These are phyloP conservation scores for Zangia roseola DNA, from an alignment of 768 basidiomycete genomes.

Conservation along the genomic window DNA sequence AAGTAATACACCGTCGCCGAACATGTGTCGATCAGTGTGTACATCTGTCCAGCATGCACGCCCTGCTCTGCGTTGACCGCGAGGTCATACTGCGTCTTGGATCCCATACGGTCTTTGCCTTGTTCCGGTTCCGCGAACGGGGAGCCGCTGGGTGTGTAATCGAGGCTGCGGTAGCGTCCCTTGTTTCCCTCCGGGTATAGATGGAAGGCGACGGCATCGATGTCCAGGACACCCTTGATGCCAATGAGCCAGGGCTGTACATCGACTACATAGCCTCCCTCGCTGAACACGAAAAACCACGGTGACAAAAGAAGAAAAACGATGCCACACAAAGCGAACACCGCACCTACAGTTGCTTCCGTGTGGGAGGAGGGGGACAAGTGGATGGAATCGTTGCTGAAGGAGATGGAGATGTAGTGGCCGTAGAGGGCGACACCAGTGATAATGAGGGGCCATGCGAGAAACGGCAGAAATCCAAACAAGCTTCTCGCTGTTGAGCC, in stretches of 20 bases:
- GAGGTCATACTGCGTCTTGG: background rate
- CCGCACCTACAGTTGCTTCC: no score
- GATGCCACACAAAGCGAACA: background rate
- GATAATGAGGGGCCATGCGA: slow-evolving; percentile 7
- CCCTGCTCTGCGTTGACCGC: slow-evolving; percentile 2
- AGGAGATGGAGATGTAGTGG: no score
- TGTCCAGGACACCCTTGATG: slow-evolving; percentile 16
- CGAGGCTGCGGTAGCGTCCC: background rate
- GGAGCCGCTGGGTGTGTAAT: slow-evolving; percentile 15
- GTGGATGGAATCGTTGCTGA: no score
- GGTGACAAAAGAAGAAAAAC: slow-evolving; percentile 5
- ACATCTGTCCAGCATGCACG: background rate
- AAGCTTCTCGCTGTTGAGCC: no score
- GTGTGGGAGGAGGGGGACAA: no score
- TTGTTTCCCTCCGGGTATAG: slow-evolving; percentile 7
- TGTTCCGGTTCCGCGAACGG: slow-evolving; percentile 1
- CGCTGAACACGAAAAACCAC: slow-evolving; percentile 5
- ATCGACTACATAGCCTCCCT: slow-evolving; percentile 11
- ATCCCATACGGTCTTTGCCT: background rate
- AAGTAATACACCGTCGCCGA: slow-evolving; percentile 20
- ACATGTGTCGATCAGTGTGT: slow-evolving; percentile 18
- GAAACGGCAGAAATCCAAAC: slow-evolving; percentile 8
- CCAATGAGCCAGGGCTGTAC: slow-evolving; percentile 22
- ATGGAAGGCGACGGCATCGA: background rate
- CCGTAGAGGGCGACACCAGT: background rate